Evolutionary conservation across 2,329 filamentous ascomycete species (phyloP).

Genomic region (Colletotrichum brevisporum): DNA sequence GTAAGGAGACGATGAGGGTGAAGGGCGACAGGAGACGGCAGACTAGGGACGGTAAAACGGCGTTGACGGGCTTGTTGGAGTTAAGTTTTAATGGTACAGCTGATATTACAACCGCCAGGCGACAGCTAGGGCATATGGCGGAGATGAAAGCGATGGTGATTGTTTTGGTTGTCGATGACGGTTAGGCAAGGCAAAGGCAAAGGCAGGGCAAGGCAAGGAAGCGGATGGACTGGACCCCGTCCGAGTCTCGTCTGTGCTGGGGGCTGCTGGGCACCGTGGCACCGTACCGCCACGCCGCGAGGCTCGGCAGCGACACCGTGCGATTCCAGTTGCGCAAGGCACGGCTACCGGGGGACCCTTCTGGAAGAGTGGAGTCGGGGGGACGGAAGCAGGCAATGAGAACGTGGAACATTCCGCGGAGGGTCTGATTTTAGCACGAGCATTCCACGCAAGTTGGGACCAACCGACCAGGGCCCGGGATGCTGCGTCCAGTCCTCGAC

Average conservation of each 20-base stretch:
- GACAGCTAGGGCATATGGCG: constrained; percentile 22
- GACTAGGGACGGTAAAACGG: neutral
- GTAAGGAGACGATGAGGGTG: neutral
- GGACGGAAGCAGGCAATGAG: constrained; percentile 35
- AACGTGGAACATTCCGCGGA: constrained; percentile 33
- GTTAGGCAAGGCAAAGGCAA: constrained; percentile 10
- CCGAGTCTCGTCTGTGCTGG: constrained; percentile 4
- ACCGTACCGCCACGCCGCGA: constrained; percentile 33
- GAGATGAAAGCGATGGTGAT: constrained; percentile 26
- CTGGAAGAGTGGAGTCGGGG: constrained; percentile 28
- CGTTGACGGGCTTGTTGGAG: constrained; percentile 1
- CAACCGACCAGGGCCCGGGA: constrained; percentile 20
- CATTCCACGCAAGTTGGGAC: constrained; percentile 19
- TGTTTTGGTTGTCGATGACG: constrained; percentile 14
- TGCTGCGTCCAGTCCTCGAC: neutral
- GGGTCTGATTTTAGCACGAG: constrained; percentile 28
- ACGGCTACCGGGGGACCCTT: constrained; percentile 28
- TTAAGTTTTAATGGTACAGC: constrained; percentile 17
- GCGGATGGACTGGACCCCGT: constrained; percentile 6
- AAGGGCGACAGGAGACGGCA: neutral
- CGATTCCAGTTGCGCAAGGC: neutral
- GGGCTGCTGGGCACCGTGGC: constrained; percentile 33
- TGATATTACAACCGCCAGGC: constrained; percentile 28
- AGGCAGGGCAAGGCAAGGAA: constrained; percentile 11
- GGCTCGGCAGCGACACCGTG: constrained; percentile 29